A percentile compares a stretch with the other conserved stretches of the same genome.
phyloP scores from a whole-genome alignment of 768 basidiomycete genomes.

The Leccinum disarticulatum region DNA sequence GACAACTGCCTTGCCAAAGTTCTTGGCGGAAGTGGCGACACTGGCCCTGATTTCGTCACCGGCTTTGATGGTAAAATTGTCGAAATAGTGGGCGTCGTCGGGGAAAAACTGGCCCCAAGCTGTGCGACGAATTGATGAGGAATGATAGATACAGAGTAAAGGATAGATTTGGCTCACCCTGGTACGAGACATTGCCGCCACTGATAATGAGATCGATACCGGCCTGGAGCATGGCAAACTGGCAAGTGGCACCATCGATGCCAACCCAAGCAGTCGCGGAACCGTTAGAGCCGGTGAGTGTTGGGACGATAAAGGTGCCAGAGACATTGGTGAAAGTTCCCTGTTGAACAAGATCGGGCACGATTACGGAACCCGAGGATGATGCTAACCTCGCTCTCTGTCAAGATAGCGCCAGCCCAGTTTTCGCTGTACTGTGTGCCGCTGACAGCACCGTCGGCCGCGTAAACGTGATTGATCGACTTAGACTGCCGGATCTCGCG shows the following conservation, averaged over 20 bases:
- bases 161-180: too few species aligned
- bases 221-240: too few species aligned
- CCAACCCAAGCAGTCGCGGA: not conserved
- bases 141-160: too few species aligned
- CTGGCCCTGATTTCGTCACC: too few species aligned
- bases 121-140: too few species aligned
- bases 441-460: not conserved
- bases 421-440: slow-evolving; percentile 15
- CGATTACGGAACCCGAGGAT: too few species aligned
- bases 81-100: too few species aligned
- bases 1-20: not conserved
- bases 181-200: too few species aligned
- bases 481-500: not conserved
- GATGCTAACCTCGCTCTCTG: too few species aligned
- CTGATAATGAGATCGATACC: too few species aligned
- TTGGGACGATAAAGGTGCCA: not conserved
- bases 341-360: not conserved
- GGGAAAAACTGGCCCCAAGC: too few species aligned
- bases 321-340: not conserved
- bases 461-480: not conserved
- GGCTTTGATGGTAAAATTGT: too few species aligned
- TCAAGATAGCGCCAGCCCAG: slow-evolving; percentile 13
- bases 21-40: not conserved
- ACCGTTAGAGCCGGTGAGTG: not conserved
- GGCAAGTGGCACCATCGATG: not conserved